Evolutionary conservation across 495 filamentous ascomycete species (phyloP).

Genomic region (Penicillium desertorum): DNA sequence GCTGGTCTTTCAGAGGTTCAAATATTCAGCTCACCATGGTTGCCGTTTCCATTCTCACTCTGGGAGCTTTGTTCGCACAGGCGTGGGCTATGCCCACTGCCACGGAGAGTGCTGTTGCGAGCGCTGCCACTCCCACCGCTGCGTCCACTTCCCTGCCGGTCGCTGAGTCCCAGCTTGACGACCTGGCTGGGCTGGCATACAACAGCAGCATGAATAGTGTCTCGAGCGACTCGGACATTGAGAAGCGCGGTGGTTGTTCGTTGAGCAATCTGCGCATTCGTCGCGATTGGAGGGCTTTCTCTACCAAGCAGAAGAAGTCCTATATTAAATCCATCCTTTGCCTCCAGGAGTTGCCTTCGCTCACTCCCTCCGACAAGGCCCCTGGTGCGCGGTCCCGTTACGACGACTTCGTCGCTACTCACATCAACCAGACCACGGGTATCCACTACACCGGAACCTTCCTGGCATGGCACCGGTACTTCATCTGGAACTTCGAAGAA

Average conservation of each 20-base stretch:
- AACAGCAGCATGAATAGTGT: conserved; percentile 17
- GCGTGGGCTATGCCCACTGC: conserved; percentile 13
- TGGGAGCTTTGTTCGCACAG: conserved; percentile 18
- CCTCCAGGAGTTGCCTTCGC: conserved; percentile 52
- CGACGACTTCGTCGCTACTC: conserved; percentile 70
- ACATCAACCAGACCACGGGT: conserved; percentile 60
- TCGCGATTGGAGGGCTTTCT: conserved; percentile 47
- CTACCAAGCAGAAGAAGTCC: conserved; percentile 45
- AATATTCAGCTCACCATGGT: conserved; percentile 15
- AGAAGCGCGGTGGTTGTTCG: conserved; percentile 47
- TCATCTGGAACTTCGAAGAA: conserved; percentile 61
- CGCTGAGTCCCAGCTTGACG: conserved; percentile 23
- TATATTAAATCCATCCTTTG: conserved; percentile 68
- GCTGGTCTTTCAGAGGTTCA: conserved; percentile 2
- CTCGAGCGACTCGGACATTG: conserved; percentile 10
- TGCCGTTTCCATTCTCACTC: conserved; percentile 13
- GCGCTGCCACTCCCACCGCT: conserved; percentile 13
- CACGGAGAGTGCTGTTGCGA: not conserved
- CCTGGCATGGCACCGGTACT: conserved; percentile 71
- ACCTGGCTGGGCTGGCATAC: conserved; percentile 21
- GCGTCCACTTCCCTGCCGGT: conserved; percentile 23
- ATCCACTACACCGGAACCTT: conserved; percentile 69
- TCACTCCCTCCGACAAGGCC: conserved; percentile 40
- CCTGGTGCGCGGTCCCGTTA: conserved; percentile 56
- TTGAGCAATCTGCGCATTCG: conserved; percentile 47